Evolutionary conservation across 2,329 filamentous ascomycete genomes (phyloP), one percentile per base, ranked within the genome.

Genomic region (Penicillium sp.): DNA sequence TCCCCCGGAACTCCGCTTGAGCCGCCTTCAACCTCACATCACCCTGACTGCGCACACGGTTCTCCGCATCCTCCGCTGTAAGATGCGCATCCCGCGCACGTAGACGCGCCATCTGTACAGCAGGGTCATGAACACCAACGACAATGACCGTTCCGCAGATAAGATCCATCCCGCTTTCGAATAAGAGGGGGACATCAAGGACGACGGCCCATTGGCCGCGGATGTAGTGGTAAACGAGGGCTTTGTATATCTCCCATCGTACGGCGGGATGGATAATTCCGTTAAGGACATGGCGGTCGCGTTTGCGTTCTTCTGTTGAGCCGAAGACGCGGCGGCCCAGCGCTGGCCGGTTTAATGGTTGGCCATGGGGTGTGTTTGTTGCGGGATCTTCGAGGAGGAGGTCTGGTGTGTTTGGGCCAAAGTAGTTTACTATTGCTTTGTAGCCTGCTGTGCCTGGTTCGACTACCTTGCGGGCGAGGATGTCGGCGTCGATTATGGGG

Each of bases 211-310:
- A 95, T 70, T 86, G 73, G 0, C 95, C 93, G 1, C 76, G 76
- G 14, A 95, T 54, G 69, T 96, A 97, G 65, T 85, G 85, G 59
- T 80, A 79, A n/a, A 91, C 70, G 55, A 98, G 84, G 48, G 84
- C 80, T 67, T 82, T 86, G 74, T 91, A 91, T 83, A 97, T 93
- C 73, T 90, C 91, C 70, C 79, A 82, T 41, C 93, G 83, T 43
- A 99, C 93, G 0, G 91, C 92, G 0, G 95, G 95, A 73, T 99
- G 95, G 50, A 98, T 90, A 63, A 99, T 98, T 48, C 84, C 80
- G 72, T 98, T 98, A 14, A 99, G 82, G 29, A 90, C 86, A 52
- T 82, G 85, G 26, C 93, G 82, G 73, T 96, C 92, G 61, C 80
- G 82, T 67, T 84, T 83, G 55, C 84, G 82, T 64, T 91, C 88